Evolutionary conservation across 768 basidiomycete species (phyloP), one percentile per base, ranked within the genome.

Genomic region (Pleurotus salmoneostramineus): DNA sequence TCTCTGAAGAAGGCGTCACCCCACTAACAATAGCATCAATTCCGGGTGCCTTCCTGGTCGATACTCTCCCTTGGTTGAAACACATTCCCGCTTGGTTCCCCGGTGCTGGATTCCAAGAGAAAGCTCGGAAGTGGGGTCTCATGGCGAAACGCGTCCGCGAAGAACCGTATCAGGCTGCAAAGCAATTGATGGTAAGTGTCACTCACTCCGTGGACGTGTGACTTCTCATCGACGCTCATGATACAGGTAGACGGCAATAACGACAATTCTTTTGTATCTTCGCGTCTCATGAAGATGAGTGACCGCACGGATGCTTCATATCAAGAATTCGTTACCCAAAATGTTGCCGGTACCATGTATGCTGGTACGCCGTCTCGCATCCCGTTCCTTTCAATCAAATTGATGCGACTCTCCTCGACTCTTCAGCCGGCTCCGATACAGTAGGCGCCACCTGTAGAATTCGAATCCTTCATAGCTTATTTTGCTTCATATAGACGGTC

Each of bases 1-100:
- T 71, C 35, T 70, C 67, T 1, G 60, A 72, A 5, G 61, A 62
- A 5, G 63, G 62, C 10, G 61, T 70, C 56, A 33, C 47, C 5
- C 56, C 60, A 8, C 3, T 73, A n/a, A 2, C 64, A 8, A 64
- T 64, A 36, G 71, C 72, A 3, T 71, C 71, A 8, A 71, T 74
- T 60, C 69, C 71, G 34, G 76, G 77, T 17, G 64, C 66, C 0
- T 79, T 69, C 57, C 61, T 78, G 6, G 80, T 81, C 2, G 80
- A 76, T 34, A 67, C 61, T 40, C 57, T 74, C 34, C 74, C 75
- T 14, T 36, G 62, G 6, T 12, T 21, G 21, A 10, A 37, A 8
- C 11, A 36, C 34, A 4, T 56, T 5, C 55, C 60, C 62, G 70
- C 64, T 14, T 78, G 77, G 75, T 60, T 75, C 49, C 77, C 78